Conservation (phyloP, 73 alveolate genomes). For the Paramecium pentaurelia region DNA sequence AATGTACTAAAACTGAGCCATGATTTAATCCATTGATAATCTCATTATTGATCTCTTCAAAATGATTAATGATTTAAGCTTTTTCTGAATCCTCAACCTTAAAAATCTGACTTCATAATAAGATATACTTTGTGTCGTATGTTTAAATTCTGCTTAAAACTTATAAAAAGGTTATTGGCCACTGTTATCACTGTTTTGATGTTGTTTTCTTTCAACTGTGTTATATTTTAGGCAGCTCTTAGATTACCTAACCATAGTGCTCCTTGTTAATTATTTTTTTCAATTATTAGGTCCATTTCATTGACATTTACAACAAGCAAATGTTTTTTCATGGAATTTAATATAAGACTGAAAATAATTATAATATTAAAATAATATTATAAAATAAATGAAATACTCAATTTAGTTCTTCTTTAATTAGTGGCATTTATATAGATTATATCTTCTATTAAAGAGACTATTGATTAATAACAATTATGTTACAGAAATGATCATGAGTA, state of each 20-base stretch:
- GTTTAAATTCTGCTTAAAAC: background rate
- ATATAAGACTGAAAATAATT: background rate
- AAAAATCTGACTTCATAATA: background rate
- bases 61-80: conserved; percentile 62
- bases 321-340: background rate
- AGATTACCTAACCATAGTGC: conserved; percentile 34
- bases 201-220: background rate
- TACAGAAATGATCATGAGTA: background rate
- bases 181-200: background rate
- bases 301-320: background rate
- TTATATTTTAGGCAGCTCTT: conserved; percentile 7
- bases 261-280: background rate
- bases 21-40: conserved; percentile 65
- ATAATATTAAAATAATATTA: background rate
- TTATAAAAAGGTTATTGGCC: background rate
- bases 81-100: conserved; percentile 62
- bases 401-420: background rate
- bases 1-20: conserved; percentile 77
- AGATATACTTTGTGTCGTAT: background rate
- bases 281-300: background rate
- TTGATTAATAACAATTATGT: background rate
- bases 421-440: background rate
- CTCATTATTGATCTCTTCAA: conserved; percentile 56
- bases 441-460: background rate
- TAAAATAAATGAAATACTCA: background rate